Evolutionary conservation across 139 green algal genomes (phyloP).

Genomic region (Desmodesmus armatus): DNA sequence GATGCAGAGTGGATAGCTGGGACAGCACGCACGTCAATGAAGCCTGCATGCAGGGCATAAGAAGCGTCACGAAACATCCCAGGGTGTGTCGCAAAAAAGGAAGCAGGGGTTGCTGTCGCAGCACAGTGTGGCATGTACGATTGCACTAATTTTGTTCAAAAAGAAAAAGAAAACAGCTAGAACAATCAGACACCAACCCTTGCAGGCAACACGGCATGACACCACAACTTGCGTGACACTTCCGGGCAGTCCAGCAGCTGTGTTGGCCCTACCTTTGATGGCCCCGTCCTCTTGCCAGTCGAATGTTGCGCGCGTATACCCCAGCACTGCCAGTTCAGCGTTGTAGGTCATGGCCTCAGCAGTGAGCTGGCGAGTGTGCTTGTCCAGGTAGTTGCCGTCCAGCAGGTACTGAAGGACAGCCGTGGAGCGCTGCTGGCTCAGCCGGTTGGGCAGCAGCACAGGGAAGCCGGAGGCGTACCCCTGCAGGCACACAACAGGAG

Average conservation of each 20-base stretch:
- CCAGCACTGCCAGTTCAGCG: conserved; percentile 44
- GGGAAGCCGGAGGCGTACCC: conserved; percentile 54
- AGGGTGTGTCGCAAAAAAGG: too few relatives aligned
- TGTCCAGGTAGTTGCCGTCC: conserved; percentile 65
- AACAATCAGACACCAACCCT: too few relatives aligned
- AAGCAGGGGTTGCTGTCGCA: too few relatives aligned
- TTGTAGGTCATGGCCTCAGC: conserved; percentile 48
- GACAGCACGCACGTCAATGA: conserved; percentile 3
- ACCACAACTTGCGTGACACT: too few relatives aligned
- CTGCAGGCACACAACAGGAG: too few relatives aligned
- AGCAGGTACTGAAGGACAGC: conserved; percentile 48
- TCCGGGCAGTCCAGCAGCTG: too few relatives aligned
- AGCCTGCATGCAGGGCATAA: too few relatives aligned
- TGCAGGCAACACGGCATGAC: too few relatives aligned
- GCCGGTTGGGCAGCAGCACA: conserved; percentile 46
- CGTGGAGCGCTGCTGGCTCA: background rate
- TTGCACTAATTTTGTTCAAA: too few relatives aligned
- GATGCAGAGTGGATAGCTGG: conserved; percentile 8
- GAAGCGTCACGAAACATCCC: too few relatives aligned
- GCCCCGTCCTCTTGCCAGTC: conserved; percentile 26
- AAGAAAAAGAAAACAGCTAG: too few relatives aligned
- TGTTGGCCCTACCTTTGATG: conserved; percentile 36
- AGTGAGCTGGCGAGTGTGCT: conserved; percentile 12
- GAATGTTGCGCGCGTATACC: conserved; percentile 13
- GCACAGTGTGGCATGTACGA: too few relatives aligned